Percentiles rank a stretch among this genome's conserved stretches.
phyloP scores from a whole-genome alignment of 495 filamentous ascomycete genomes.

The Bathelium albidoporum region DNA sequence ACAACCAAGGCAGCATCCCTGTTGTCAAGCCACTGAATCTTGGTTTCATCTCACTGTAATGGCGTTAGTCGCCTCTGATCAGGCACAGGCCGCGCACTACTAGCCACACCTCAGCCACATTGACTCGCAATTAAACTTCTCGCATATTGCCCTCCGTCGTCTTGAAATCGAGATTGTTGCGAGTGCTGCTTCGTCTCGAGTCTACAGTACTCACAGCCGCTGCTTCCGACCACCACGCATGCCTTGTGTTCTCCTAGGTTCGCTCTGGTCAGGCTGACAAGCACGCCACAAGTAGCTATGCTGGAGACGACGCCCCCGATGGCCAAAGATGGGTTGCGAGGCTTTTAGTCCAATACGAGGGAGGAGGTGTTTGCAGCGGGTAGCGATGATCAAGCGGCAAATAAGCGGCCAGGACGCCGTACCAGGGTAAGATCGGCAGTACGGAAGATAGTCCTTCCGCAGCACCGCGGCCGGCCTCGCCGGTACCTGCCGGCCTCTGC shows the following conservation, averaged over 20 bases:
- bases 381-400: neutral
- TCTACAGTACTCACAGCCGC: neutral
- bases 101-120: neutral
- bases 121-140: neutral
- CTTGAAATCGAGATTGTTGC: neutral
- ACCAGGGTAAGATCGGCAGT: no score
- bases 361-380: no score
- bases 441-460: neutral
- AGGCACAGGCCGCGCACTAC: neutral
- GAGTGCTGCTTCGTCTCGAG: neutral
- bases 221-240: no score
- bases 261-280: neutral
- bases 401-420: neutral
- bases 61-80: no score
- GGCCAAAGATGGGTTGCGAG: neutral
- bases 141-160: no score
- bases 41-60: slow-evolving; percentile 4
- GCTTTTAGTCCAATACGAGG: neutral
- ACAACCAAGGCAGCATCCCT: slow-evolving; percentile 1
- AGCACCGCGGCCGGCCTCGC: neutral
- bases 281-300: no score
- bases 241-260: neutral
- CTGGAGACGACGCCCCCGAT: no score
- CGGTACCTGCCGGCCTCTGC: neutral
- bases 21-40: neutral